Base-by-base conservation (phyloP, 2,329 filamentous ascomycete species). In the Blumeriella jaapii region DNA sequence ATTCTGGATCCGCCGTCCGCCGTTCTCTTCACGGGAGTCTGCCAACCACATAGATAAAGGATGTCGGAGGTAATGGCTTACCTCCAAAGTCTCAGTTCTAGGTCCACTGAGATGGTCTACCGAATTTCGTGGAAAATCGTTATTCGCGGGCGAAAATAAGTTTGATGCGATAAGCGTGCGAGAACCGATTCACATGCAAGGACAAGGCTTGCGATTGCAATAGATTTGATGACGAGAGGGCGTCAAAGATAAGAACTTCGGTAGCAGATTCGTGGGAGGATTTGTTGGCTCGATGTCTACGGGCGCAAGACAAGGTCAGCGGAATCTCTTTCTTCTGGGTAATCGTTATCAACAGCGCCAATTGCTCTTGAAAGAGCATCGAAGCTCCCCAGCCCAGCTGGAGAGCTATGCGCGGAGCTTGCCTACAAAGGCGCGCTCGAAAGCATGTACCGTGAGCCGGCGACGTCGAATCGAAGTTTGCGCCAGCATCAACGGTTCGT, bases 141-240 rank as follows among this genome's bases (percentile, higher is more conserved):
- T 47, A 45, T 31, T 46, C 42, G 38, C 32, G 29, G 41, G 39
- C 35, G 38, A 46, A 48, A 46, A 33, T 30, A 45, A 41, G 33
- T 31, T 15, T 24, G 44, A 44, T 46, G 41, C 32, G 41, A 41
- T 32, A 36, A 36, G 24, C 34, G 41, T 44, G 35, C 45, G 37
- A 33, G 48, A 47, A 23, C 44, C 36, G 46, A 48, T 34, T 48
- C 39, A 36, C 50, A 46, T 43, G 28, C 44, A 45, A 46, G 39
- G 44, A 48, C 39, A 49, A 50, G 42, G 45, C 41, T 51, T 48
- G 51, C 51, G 49, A 50, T 48, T 49, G 47, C 42, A 44, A 41
- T 48, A 17, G 44, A 46, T 40, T 51, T 44, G 46, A 45, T 27
- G 44, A 42, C 39, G 45, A 39, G 40, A 45, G 20, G 36, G 34